Base-by-base conservation (phyloP, 1,284 basidiomycete genomes). In the Exobasidium rhododendri region DNA sequence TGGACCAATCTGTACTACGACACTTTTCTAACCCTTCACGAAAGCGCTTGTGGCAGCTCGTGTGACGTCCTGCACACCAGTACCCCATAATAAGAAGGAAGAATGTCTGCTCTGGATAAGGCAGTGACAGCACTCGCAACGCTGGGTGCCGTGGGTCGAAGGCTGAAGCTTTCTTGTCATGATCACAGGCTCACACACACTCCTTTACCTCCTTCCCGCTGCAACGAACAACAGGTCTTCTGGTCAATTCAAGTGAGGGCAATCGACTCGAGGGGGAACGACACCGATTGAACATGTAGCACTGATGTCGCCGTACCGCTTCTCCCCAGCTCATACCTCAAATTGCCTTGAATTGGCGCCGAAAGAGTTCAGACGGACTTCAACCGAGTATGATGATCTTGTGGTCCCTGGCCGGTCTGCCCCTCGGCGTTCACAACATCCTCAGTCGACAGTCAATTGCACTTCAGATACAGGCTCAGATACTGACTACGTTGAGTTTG, bases 311-410 rank as follows among this genome's bases (percentile, higher is more conserved):
- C 35, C 35, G 35, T 40, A 40, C 35, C 17, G 10, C 35, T 17
- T 17, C 35, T 17, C 35, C 35, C 35, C 67, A 68, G 47, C 54
- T 68, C 3, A 52, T 68, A 11, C 57, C 43, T 26, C 43, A 58
- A 28, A 30, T 58, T 31, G 62, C 44, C 56, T 49, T 70, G 43
- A 70, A 70, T 30, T 56, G 40, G 11, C 31, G 32, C 22, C 44
- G 58, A 7, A 20, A 43, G 3, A 50, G 49, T 28, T 47, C 46
- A 24, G 44, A 22, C 20, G 68, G 68, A 3, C 56, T 70, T 11
- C 68, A 70, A 29, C 68, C 65, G 4, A 56, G 57, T 13, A 67
- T 70, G 68, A 69, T 70, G 68, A 40, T 70, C 20, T 31, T 66
- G 4, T 70, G 68, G 68, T 55, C 68, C n/a, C 32, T 52, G 49